Base-by-base conservation (phyloP, 23 red algal species). In the Rhodosorus marinus region DNA sequence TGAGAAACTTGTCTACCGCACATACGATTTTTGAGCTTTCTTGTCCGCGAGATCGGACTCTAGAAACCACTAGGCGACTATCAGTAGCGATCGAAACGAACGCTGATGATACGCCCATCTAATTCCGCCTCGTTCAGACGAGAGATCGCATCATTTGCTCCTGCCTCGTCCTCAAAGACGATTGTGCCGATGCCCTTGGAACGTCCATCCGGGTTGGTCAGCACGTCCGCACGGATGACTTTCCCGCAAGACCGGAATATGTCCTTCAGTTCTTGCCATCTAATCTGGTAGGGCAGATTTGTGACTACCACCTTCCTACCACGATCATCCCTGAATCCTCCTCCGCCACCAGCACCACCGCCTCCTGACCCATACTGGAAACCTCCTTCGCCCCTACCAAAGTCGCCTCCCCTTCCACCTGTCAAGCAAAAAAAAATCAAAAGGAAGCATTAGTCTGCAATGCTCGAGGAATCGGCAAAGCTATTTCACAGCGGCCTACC, bases 191-290 rank as follows among this genome's bases (percentile, higher is more conserved):
- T 75, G 29, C 81, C 81, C 54, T 78, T 76, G 26, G 63, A 71
- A 20, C 69, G 61, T 20, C 77, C 90, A 21, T 98, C 90, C 28
- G 57, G 70, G 14, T 64, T 70, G 21, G 59, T 69, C 25, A 77
- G 68, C 7, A 98, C 69, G 45, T 98, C 90, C 19, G 90, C 90
- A 27, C 90, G 80, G 52, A 98, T 83, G 43, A 98, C 72, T 47
- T 42, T 84, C 6, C 57, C 57, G 14, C 81, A 74, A 50, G 62
- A 76, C 48, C 83, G 83, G 57, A 98, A 98, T 24, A 63, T 54
- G 57, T 98, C 90, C 63, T 98, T 98, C 1, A 98, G 49, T 25
- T 98, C 78, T 59, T 98, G 90, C 90, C 90, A 98, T 34, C 70
- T 60, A 34, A 75, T 64, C 22, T 76, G 72, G 36, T 74, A 80